These are phyloP conservation scores for Hypoxylon rickii DNA, from an alignment of 495 filamentous ascomycete genomes.

Conservation along the genomic window DNA sequence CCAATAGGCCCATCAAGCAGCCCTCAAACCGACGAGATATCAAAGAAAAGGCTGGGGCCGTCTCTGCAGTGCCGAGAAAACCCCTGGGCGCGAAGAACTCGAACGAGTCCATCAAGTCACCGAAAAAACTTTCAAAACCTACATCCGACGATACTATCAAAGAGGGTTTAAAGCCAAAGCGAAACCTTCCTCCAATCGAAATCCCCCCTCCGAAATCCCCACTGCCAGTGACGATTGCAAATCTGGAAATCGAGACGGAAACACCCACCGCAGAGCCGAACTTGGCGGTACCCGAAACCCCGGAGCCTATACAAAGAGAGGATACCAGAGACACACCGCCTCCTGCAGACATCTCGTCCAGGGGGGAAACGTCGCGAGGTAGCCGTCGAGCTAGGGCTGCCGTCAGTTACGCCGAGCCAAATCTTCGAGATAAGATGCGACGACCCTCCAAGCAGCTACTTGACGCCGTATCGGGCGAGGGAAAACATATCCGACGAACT, in stretches of 20 bases:
- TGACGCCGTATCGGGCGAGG: conserved; percentile 68
- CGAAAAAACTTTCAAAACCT: conserved; percentile 43
- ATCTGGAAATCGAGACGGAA: conserved; percentile 39
- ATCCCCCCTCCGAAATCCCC: conserved; percentile 29
- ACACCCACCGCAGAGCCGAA: conserved; percentile 37
- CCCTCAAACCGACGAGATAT: conserved; percentile 31
- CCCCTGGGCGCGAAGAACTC: conserved; percentile 52
- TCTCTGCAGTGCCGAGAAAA: conserved; percentile 35
- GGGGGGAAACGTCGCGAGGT: conserved; percentile 57
- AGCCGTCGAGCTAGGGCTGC: conserved; percentile 66
- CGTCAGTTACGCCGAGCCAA: conserved; percentile 86
- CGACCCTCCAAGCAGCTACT: conserved; percentile 74
- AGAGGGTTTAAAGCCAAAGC: conserved; percentile 22
- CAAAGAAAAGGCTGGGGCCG: conserved; percentile 33
- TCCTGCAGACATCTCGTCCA: conserved; percentile 57
- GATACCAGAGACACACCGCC: conserved; percentile 58
- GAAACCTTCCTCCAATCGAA: conserved; percentile 21
- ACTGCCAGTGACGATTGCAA: conserved; percentile 13
- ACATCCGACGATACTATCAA: conserved; percentile 31
- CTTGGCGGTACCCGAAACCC: conserved; percentile 43
- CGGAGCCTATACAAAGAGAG: conserved; percentile 36
- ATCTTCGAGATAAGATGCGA: conserved; percentile 84
- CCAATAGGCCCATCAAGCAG: conserved; percentile 38
- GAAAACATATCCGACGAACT: conserved; percentile 46
- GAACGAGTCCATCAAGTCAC: conserved; percentile 51